Conservation (phyloP, 139 green algal genomes). For the Auxenochlorella protothecoides region DNA sequence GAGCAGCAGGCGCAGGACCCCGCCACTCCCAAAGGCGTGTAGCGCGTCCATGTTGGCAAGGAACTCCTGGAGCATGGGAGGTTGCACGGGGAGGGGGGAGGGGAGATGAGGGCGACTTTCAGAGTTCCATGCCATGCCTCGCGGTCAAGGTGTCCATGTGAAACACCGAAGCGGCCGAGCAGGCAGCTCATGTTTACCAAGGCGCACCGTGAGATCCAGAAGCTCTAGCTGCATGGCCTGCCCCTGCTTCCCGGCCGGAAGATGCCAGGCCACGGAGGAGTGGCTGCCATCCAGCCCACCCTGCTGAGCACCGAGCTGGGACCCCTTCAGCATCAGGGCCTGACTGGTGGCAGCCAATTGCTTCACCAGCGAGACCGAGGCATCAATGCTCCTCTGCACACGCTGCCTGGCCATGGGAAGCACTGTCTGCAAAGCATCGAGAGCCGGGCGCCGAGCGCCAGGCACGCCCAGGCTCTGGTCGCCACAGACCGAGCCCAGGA, state of each 20-base stretch:
- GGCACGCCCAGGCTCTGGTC: too few species aligned
- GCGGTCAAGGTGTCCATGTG: too few species aligned
- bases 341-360: conserved; percentile 23
- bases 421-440: too few species aligned
- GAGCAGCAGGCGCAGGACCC: conserved; percentile 9
- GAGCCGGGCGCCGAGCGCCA: too few species aligned
- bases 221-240: conserved; percentile 37
- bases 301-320: background rate
- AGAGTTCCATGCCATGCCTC: too few species aligned
- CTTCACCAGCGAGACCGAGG: conserved; percentile 5
- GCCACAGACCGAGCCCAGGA: too few species aligned
- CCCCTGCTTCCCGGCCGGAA: background rate
- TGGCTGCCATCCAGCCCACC: too few species aligned
- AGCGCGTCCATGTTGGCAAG: background rate
- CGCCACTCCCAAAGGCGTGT: background rate
- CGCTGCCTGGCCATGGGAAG: background rate
- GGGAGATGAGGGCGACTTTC: background rate
- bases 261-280: too few species aligned
- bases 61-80: background rate
- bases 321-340: conserved; percentile 5
- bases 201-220: conserved; percentile 2
- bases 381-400: background rate
- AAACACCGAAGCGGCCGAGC: too few species aligned
- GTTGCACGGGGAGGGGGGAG: background rate
- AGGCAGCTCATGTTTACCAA: background rate